These are phyloP conservation scores for Venustampulla echinocandica DNA, from an alignment of 495 filamentous ascomycete species.

Conservation along the genomic window DNA sequence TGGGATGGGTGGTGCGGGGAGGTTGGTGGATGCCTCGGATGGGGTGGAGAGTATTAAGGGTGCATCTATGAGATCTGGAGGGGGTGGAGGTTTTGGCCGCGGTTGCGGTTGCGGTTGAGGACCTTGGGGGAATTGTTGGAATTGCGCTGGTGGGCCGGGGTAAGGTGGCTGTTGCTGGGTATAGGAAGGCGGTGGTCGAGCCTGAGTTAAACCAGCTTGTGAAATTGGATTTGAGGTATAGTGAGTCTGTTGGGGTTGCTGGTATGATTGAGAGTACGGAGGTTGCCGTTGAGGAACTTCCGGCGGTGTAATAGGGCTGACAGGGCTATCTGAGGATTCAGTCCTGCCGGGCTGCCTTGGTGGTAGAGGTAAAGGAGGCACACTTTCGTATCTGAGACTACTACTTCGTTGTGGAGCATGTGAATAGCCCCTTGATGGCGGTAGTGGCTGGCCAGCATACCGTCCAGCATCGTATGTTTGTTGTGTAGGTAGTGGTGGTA, in stretches of 20 bases:
- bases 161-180: slow-evolving; percentile 3
- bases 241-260: slow-evolving; percentile 14
- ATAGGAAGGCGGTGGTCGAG: slow-evolving; percentile 21
- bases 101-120: slow-evolving; percentile 24
- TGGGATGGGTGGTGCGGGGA: slow-evolving; percentile 74
- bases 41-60: slow-evolving; percentile 60
- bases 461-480: background rate
- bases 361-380: slow-evolving; percentile 24
- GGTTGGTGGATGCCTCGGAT: slow-evolving; percentile 35
- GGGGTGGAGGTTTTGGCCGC: slow-evolving; percentile 43
- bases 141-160: slow-evolving; percentile 10
- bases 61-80: slow-evolving; percentile 53
- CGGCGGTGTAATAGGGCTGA: slow-evolving; percentile 17
- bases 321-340: slow-evolving; percentile 17
- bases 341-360: slow-evolving; percentile 6
- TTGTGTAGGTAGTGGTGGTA: slow-evolving; percentile 34
- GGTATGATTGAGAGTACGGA: slow-evolving; percentile 10
- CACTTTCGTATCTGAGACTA: slow-evolving; percentile 20
- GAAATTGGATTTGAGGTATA: slow-evolving; percentile 4
- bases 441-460: slow-evolving; percentile 10
- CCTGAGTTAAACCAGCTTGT: background rate
- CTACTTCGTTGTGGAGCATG: slow-evolving; percentile 16
- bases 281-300: slow-evolving; percentile 2
- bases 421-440: slow-evolving; percentile 9
- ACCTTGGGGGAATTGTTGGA: slow-evolving; percentile 9